phyloP scores from a whole-genome alignment of 2,329 filamentous ascomycete species.

The Fonsecaea multimorphosa region DNA sequence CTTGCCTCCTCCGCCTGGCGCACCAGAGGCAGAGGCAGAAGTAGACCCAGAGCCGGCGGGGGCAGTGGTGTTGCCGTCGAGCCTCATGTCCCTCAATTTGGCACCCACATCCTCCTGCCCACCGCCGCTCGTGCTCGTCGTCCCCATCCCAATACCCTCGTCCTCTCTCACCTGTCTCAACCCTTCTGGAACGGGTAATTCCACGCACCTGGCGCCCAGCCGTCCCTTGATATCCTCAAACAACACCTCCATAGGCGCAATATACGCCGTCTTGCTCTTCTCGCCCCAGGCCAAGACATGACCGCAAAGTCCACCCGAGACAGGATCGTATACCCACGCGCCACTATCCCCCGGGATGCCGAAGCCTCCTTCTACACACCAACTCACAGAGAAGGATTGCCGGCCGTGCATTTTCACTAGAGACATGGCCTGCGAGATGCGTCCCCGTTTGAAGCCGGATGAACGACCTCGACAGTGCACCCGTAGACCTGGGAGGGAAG shows the following conservation, averaged over 20 bases:
- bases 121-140: background rate
- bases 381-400: conserved; percentile 75
- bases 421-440: conserved; percentile 77
- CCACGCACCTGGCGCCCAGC: conserved; percentile 34
- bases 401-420: conserved; percentile 89
- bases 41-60: background rate
- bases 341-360: conserved; percentile 84
- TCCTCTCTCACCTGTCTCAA: conserved; percentile 14
- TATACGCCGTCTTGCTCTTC: conserved; percentile 81
- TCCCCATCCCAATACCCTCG: conserved; percentile 15
- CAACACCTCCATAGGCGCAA: conserved; percentile 92
- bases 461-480: conserved; percentile 91
- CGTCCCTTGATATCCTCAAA: conserved; percentile 72
- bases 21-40: background rate
- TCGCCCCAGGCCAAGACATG: conserved; percentile 89
- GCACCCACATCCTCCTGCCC: conserved; percentile 17
- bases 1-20: conserved; percentile 11
- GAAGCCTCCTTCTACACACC: conserved; percentile 59
- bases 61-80: conserved; percentile 13
- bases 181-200: conserved; percentile 29
- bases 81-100: conserved; percentile 23
- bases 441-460: conserved; percentile 78
- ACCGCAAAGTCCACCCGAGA: conserved; percentile 79
- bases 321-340: conserved; percentile 87
- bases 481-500: conserved; percentile 71